Evolutionary conservation across 169 alveolate genomes (phyloP).

Genomic region (Eimeria maxima): DNA sequence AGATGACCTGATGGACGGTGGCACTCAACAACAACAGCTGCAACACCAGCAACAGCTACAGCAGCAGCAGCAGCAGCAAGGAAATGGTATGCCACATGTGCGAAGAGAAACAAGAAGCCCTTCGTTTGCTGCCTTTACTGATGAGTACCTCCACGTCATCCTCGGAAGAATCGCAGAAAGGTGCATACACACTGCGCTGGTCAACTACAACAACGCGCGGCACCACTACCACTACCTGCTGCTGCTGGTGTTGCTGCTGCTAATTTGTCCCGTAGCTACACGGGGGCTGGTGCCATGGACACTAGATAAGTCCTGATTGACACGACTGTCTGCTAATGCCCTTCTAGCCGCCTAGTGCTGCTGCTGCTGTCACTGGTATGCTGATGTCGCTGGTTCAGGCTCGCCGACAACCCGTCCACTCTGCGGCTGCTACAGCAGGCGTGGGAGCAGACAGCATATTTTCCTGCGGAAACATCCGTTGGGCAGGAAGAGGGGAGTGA

Average conservation of each 20-base stretch:
- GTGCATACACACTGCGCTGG: background rate
- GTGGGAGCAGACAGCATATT: background rate
- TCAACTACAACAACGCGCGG: no score
- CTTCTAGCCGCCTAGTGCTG: background rate
- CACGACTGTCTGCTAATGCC: no score
- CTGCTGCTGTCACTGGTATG: background rate
- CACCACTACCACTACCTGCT: background rate
- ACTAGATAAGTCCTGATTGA: no score
- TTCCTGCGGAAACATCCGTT: background rate
- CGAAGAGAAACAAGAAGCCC: background rate
- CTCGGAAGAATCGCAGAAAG: conserved; percentile 35
- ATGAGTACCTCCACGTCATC: background rate
- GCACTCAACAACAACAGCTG: background rate
- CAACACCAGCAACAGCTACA: conserved; percentile 7
- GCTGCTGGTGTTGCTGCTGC: conserved; percentile 54
- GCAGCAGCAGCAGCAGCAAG: conserved; percentile 44
- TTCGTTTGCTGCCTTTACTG: conserved; percentile 44
- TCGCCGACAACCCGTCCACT: background rate
- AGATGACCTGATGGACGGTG: no score
- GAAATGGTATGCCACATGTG: background rate
- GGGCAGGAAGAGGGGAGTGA: background rate
- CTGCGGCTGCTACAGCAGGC: conserved; percentile 44
- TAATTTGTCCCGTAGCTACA: background rate
- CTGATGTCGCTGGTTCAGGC: conserved; percentile 17
- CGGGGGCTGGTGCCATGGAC: background rate